Percentiles rank a stretch among this genome's conserved stretches.
Conservation (phyloP, 1,139 yeast genomes). For the Yamadazyma pseudoaaseri region DNA sequence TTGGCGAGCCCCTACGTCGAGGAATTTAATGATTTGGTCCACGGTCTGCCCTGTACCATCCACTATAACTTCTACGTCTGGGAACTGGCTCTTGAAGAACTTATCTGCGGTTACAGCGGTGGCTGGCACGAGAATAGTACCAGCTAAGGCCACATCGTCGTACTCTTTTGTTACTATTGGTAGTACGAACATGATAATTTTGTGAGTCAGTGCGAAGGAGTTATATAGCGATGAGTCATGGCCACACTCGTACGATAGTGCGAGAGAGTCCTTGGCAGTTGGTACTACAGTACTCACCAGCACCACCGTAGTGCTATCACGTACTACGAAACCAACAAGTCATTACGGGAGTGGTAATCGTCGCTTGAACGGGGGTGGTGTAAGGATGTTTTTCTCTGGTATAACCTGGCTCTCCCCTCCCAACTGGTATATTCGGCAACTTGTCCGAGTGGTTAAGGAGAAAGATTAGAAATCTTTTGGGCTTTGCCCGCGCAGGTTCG, state of each 20-base stretch:
- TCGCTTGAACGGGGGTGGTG: too few relatives aligned
- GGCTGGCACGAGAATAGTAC: constrained; percentile 39
- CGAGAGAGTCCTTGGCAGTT: too few relatives aligned
- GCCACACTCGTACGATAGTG: too few relatives aligned
- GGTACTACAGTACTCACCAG: too few relatives aligned
- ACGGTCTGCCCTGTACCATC: constrained; percentile 18
- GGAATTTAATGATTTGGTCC: constrained; percentile 51
- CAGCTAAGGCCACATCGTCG: constrained; percentile 32
- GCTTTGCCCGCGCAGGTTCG: constrained; percentile 86
- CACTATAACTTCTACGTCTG: constrained; percentile 39
- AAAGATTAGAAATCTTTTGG: constrained; percentile 53
- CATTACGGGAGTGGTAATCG: too few relatives aligned
- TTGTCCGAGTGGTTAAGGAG: constrained; percentile 56
- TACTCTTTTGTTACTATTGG: constrained; percentile 32
- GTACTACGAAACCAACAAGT: too few relatives aligned
- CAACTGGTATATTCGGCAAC: too few relatives aligned
- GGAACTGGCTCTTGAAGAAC: constrained; percentile 36
- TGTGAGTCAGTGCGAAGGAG: constrained; percentile 3
- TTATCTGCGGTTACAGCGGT: constrained; percentile 27
- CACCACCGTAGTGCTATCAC: too few relatives aligned
- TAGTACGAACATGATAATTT: constrained; percentile 32
- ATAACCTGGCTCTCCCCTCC: too few relatives aligned
- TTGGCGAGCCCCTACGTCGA: constrained; percentile 66
- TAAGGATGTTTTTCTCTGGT: too few relatives aligned
- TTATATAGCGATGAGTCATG: not conserved